A percentile compares a stretch with the other conserved stretches of the same genome.
Evolutionary conservation across 768 basidiomycete genomes (phyloP).

Genomic region (Leucosporidium scottii): DNA sequence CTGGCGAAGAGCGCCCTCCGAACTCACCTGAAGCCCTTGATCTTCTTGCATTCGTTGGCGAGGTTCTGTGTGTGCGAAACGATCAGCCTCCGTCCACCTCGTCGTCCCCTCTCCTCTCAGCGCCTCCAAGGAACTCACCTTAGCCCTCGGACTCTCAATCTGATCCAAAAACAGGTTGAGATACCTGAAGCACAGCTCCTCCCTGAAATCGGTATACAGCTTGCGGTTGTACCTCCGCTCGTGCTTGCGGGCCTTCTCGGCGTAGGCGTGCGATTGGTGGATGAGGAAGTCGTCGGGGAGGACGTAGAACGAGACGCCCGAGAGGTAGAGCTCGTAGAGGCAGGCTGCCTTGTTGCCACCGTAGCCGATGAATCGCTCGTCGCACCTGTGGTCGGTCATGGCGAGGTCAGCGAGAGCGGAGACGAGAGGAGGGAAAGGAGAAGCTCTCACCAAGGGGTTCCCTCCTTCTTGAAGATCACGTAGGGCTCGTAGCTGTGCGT

Average conservation of each 20-base stretch:
- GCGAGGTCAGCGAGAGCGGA: not conserved
- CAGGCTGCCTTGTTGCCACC: slow-evolving; percentile 91
- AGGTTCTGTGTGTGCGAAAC: slow-evolving; percentile 17
- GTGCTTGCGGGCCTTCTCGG: slow-evolving; percentile 61
- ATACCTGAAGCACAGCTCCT: slow-evolving; percentile 68
- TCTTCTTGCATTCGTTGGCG: slow-evolving; percentile 39
- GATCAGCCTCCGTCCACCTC: not conserved
- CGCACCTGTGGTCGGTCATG: slow-evolving; percentile 55
- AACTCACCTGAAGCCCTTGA: slow-evolving; percentile 34
- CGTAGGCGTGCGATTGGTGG: slow-evolving; percentile 77
- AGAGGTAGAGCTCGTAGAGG: slow-evolving; percentile 81
- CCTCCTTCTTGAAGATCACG: slow-evolving; percentile 68
- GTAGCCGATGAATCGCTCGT: slow-evolving; percentile 83
- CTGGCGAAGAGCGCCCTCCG: too few relatives aligned
- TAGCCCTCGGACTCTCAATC: slow-evolving; percentile 48
- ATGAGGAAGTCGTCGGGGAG: slow-evolving; percentile 80
- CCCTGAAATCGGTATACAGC: slow-evolving; percentile 68
- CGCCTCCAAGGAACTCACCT: slow-evolving; percentile 11
- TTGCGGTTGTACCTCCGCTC: slow-evolving; percentile 74
- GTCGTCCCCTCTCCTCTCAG: not conserved
- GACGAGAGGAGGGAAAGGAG: slow-evolving; percentile 1
- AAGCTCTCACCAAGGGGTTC: slow-evolving; percentile 65
- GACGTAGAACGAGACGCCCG: slow-evolving; percentile 75
- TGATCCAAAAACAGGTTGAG: slow-evolving; percentile 55
- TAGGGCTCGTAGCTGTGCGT: slow-evolving; percentile 85